These are phyloP conservation scores for Rhizodiscina lignyota DNA, from an alignment of 495 filamentous ascomycete species.

Conservation along the genomic window DNA sequence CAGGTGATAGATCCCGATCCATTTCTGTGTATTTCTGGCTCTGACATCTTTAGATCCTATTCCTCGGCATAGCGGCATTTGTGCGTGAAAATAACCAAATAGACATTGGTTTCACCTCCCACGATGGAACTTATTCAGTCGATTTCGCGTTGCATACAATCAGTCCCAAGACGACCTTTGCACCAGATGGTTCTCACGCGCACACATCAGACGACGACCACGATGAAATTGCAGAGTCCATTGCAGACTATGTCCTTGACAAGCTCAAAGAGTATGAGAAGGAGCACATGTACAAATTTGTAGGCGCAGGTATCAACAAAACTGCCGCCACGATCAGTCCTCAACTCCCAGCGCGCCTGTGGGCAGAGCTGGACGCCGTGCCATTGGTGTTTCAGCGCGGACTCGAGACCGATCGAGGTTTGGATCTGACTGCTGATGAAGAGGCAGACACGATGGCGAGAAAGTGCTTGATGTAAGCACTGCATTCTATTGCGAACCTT, in stretches of 20 bases:
- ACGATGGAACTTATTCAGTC: conserved; percentile 62
- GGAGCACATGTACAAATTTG: conserved; percentile 20
- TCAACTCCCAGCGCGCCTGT: conserved; percentile 52
- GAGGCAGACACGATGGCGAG: conserved; percentile 75
- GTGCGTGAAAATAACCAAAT: conserved; percentile 5
- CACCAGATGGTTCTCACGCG: conserved; percentile 14
- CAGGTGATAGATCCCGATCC: too few relatives aligned
- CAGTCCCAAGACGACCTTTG: too few relatives aligned
- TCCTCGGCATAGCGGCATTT: conserved; percentile 14
- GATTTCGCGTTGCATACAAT: conserved; percentile 53
- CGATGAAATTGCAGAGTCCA: not conserved
- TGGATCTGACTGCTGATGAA: conserved; percentile 50
- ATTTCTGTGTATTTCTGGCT: too few relatives aligned
- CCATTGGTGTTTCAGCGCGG: conserved; percentile 37
- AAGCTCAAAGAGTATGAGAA: conserved; percentile 14
- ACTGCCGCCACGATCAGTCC: conserved; percentile 36
- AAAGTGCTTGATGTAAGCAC: conserved; percentile 53
- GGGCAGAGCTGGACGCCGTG: conserved; percentile 64
- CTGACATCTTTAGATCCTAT: too few relatives aligned
- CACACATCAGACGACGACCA: not conserved
- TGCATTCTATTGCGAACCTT: too few relatives aligned
- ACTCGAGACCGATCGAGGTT: conserved; percentile 19
- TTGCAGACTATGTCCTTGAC: conserved; percentile 14
- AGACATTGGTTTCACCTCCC: conserved; percentile 39
- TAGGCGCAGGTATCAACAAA: conserved; percentile 34